A percentile compares a stretch with the other conserved stretches of the same genome.
Evolutionary conservation across 2,329 filamentous ascomycete species (phyloP).

Genomic region (Venturiaceae sp.): DNA sequence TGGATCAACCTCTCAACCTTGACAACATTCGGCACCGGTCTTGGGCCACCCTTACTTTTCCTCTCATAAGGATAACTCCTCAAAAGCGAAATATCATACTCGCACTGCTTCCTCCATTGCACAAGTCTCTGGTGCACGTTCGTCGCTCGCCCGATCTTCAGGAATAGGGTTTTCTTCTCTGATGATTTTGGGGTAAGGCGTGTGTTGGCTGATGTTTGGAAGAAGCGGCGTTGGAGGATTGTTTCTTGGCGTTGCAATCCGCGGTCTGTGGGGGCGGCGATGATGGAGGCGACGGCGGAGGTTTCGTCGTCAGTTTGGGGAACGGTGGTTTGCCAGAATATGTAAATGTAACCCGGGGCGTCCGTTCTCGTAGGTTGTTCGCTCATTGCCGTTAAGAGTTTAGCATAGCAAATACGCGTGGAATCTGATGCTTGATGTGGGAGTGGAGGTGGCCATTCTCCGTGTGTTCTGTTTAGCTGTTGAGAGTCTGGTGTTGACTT

Average conservation of each 20-base stretch:
- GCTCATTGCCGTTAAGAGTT: slow-evolving; percentile 6
- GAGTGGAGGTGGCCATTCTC: slow-evolving; percentile 7
- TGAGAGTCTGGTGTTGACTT: slow-evolving; percentile 7
- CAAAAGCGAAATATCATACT: slow-evolving; percentile 76
- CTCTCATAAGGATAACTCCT: slow-evolving; percentile 79
- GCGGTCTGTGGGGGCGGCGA: slow-evolving; percentile 40
- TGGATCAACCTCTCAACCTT: slow-evolving; percentile 87
- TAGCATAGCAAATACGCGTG: slow-evolving; percentile 2
- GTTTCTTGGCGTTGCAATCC: slow-evolving; percentile 11
- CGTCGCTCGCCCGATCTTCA: slow-evolving; percentile 57
- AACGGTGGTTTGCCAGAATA: slow-evolving; percentile 86
- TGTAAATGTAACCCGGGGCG: slow-evolving; percentile 77
- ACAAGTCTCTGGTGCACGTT: slow-evolving; percentile 89
- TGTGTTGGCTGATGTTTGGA: slow-evolving; percentile 5
- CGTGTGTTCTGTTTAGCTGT: background rate
- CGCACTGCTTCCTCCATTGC: slow-evolving; percentile 90
- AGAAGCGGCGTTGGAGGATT: slow-evolving; percentile 5
- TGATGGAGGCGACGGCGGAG: slow-evolving; percentile 15
- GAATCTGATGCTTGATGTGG: slow-evolving; percentile 6
- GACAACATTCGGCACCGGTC: slow-evolving; percentile 74
- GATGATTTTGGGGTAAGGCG: background rate
- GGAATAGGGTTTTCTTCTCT: slow-evolving; percentile 11
- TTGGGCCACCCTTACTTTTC: slow-evolving; percentile 13
- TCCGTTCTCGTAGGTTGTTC: slow-evolving; percentile 5
- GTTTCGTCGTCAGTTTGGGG: slow-evolving; percentile 44